These are phyloP conservation scores for Candolleomyces eurysporus DNA, from an alignment of 768 basidiomycete genomes.

Conservation along the genomic window DNA sequence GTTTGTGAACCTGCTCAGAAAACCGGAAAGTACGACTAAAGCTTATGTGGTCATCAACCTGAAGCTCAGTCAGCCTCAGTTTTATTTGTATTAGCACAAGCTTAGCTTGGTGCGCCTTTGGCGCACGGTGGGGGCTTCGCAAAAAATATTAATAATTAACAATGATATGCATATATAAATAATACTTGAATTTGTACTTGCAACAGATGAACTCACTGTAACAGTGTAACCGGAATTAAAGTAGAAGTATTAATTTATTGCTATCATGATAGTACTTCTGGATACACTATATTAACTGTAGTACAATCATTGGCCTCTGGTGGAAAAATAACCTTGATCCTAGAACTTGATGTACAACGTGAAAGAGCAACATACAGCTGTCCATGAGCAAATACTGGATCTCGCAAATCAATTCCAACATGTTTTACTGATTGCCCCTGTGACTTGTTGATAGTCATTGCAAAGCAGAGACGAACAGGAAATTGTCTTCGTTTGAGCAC, in stretches of 20 bases:
- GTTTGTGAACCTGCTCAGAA: too few species aligned
- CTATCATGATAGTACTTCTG: slow-evolving; percentile 28
- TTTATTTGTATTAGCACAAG: too few species aligned
- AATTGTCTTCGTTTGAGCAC: slow-evolving; percentile 33
- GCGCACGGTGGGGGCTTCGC: too few species aligned
- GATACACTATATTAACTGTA: slow-evolving; percentile 30
- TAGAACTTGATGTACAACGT: slow-evolving; percentile 19
- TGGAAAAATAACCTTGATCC: slow-evolving; percentile 25
- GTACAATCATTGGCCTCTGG: slow-evolving; percentile 1
- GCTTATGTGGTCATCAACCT: too few species aligned
- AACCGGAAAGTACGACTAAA: too few species aligned
- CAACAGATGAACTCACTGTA: too few species aligned
- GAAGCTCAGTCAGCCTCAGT: too few species aligned
- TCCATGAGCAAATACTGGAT: slow-evolving; percentile 36
- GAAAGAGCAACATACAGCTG: slow-evolving; percentile 40
- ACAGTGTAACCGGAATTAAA: too few species aligned
- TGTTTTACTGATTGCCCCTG: slow-evolving; percentile 34
- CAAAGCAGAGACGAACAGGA: slow-evolving; percentile 36
- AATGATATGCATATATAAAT: background rate
- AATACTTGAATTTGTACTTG: too few species aligned
- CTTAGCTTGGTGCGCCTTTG: too few species aligned
- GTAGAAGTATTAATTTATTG: background rate
- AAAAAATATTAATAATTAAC: background rate
- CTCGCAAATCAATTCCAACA: slow-evolving; percentile 31
- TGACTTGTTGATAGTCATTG: slow-evolving; percentile 38